Conservation (phyloP, 106 monocot genomes). For the Ottelia alismoides region DNA sequence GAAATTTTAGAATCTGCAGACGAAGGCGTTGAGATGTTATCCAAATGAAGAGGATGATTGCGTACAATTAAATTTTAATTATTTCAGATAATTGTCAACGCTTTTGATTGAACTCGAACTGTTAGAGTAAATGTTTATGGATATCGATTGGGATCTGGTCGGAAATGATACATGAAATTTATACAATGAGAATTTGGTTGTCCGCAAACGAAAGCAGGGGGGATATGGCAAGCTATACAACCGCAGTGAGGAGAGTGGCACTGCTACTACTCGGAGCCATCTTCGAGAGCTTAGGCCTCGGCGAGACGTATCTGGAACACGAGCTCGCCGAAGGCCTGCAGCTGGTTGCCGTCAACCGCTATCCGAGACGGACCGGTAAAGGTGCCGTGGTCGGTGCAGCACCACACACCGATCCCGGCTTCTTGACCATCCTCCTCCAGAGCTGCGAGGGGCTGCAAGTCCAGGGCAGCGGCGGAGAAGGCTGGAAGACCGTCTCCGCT, state of each 20-base stretch:
- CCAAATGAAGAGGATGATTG: too few relatives aligned
- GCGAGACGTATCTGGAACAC: conserved; percentile 34
- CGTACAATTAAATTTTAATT: too few relatives aligned
- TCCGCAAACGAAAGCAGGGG: too few relatives aligned
- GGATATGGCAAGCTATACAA: conserved; percentile 48
- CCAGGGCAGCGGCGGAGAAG: conserved; percentile 53
- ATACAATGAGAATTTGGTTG: too few relatives aligned
- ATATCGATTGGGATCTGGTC: too few relatives aligned
- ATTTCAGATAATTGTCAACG: too few relatives aligned
- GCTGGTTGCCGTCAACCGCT: too few relatives aligned
- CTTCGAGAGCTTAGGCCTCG: conserved; percentile 43
- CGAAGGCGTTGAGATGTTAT: too few relatives aligned
- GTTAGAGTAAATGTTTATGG: too few relatives aligned
- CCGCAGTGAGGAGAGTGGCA: conserved; percentile 43
- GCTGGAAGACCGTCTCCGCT: conserved; percentile 52
- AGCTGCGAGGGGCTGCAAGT: conserved; percentile 49
- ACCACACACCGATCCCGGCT: conserved; percentile 80
- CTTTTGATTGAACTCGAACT: too few relatives aligned
- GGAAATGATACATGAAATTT: too few relatives aligned
- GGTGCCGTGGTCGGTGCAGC: conserved; percentile 41
- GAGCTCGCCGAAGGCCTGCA: conserved; percentile 22
- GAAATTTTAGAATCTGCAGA: too few relatives aligned
- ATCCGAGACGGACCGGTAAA: conserved; percentile 46
- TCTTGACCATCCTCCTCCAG: conserved; percentile 76
- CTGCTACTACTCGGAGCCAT: conserved; percentile 36